Conservation (phyloP, 1,284 basidiomycete species). For the Phellopilus nigrolimitatus region DNA sequence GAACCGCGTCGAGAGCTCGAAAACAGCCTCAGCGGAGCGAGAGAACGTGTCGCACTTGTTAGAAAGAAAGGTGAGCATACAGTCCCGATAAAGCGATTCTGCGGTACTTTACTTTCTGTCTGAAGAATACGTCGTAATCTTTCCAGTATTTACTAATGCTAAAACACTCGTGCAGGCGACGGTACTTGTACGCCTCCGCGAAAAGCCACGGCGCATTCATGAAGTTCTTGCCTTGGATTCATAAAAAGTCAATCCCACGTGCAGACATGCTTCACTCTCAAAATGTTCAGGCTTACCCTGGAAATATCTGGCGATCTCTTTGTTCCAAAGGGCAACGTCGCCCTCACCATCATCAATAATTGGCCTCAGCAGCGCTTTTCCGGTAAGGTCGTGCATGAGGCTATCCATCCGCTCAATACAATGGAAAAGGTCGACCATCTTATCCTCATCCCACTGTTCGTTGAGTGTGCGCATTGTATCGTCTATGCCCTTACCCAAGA, state of each 20-base stretch:
- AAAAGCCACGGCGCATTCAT: conserved; percentile 97
- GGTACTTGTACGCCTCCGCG: conserved; percentile 98
- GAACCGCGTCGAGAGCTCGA: conserved; percentile 92
- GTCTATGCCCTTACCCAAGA: conserved; percentile 94
- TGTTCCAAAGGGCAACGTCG: conserved; percentile 96
- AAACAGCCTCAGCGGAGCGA: conserved; percentile 88
- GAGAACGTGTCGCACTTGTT: conserved; percentile 96
- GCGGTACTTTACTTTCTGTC: conserved; percentile 63
- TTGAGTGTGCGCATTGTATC: conserved; percentile 90
- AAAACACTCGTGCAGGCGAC: conserved; percentile 93
- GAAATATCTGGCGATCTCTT: conserved; percentile 91
- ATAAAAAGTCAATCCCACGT: not conserved
- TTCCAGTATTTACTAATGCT: conserved; percentile 90
- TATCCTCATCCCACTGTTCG: conserved; percentile 80
- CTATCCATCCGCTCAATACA: conserved; percentile 86
- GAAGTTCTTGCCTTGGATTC: conserved; percentile 76
- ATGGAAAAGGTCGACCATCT: conserved; percentile 78
- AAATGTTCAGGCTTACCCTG: conserved; percentile 49
- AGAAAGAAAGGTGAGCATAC: conserved; percentile 23
- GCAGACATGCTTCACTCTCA: not conserved
- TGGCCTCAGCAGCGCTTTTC: conserved; percentile 75
- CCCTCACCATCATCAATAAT: conserved; percentile 92
- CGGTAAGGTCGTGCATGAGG: conserved; percentile 78
- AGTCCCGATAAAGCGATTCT: conserved; percentile 10
- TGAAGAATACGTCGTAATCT: conserved; percentile 87